phyloP scores from a whole-genome alignment of 2,329 filamentous ascomycete genomes.

The Nothophoma quercina region DNA sequence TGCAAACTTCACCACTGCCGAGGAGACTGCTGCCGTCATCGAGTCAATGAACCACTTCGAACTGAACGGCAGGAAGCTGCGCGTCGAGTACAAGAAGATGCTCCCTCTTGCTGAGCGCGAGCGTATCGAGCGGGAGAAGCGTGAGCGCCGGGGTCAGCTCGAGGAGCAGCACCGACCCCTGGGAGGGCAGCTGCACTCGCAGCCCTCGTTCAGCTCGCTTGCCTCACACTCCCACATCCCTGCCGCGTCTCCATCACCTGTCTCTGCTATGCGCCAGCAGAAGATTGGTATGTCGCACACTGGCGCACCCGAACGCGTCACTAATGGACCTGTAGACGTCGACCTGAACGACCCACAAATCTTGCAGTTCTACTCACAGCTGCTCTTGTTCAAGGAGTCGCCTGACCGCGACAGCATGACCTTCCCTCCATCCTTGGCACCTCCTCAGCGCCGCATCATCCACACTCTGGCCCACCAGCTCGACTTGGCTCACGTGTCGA shows the following conservation, averaged over 20 bases:
- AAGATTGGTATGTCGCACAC: constrained; percentile 52
- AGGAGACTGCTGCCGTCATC: constrained; percentile 92
- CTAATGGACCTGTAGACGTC: constrained; percentile 64
- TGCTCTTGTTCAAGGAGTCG: constrained; percentile 88
- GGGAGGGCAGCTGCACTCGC: constrained; percentile 74
- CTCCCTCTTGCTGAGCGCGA: constrained; percentile 92
- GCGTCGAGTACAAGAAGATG: constrained; percentile 99
- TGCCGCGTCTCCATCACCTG: constrained; percentile 71
- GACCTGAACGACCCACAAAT: constrained; percentile 92
- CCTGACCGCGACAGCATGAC: constrained; percentile 78
- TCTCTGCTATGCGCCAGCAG: constrained; percentile 61
- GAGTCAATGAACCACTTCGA: constrained; percentile 95
- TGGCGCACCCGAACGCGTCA: constrained; percentile 14
- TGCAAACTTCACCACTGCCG: constrained; percentile 95
- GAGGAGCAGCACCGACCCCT: constrained; percentile 94
- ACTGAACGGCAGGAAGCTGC: constrained; percentile 89
- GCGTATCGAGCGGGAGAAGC: constrained; percentile 95
- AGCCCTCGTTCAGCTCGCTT: constrained; percentile 85
- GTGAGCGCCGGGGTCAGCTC: constrained; percentile 91
- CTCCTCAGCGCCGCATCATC: constrained; percentile 85
- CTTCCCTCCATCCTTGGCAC: constrained; percentile 81
- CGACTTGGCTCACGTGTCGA: constrained; percentile 88
- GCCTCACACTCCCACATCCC: constrained; percentile 68
- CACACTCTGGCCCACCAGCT: constrained; percentile 96
- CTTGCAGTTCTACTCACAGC: constrained; percentile 87